Conservation (phyloP, 495 filamentous ascomycete genomes). For the Xylaria curta region DNA sequence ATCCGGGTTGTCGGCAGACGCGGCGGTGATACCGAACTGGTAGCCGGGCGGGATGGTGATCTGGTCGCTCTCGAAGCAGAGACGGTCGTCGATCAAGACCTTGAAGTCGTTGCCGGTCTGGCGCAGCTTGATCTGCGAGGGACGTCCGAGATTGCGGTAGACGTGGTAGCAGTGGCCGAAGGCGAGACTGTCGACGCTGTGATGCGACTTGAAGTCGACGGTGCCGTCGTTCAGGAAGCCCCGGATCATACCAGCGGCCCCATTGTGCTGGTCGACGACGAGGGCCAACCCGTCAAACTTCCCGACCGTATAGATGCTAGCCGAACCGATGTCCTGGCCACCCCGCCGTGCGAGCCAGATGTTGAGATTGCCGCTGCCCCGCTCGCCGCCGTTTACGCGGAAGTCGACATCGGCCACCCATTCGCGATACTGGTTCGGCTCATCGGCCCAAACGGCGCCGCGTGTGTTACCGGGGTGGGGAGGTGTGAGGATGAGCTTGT, state of each 20-base stretch:
- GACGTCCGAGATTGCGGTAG: slow-evolving; percentile 90
- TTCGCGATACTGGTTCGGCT: slow-evolving; percentile 63
- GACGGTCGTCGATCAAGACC: slow-evolving; percentile 79
- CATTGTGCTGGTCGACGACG: slow-evolving; percentile 86
- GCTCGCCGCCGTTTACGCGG: slow-evolving; percentile 82
- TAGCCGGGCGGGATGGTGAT: slow-evolving; percentile 80
- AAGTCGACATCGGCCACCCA: slow-evolving; percentile 89
- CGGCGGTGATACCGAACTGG: slow-evolving; percentile 85
- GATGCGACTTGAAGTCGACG: slow-evolving; percentile 78
- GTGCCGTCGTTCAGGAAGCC: slow-evolving; percentile 94
- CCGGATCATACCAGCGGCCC: slow-evolving; percentile 78
- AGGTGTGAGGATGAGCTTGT: slow-evolving; percentile 91
- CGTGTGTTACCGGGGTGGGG: slow-evolving; percentile 84
- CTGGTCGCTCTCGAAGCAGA: slow-evolving; percentile 85
- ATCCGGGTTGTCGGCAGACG: slow-evolving; percentile 88
- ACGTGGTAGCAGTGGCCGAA: slow-evolving; percentile 92
- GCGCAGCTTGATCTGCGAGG: slow-evolving; percentile 75
- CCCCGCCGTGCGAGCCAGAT: slow-evolving; percentile 89
- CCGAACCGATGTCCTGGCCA: slow-evolving; percentile 64
- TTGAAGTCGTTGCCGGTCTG: slow-evolving; percentile 69
- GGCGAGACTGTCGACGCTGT: slow-evolving; percentile 80
- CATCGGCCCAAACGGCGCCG: slow-evolving; percentile 80
- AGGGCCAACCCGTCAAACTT: slow-evolving; percentile 87
- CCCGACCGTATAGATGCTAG: slow-evolving; percentile 81
- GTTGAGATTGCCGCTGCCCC: slow-evolving; percentile 87